Conservation (phyloP, 371 early-diverging fungal species). For the Furculomyces boomerangus region DNA sequence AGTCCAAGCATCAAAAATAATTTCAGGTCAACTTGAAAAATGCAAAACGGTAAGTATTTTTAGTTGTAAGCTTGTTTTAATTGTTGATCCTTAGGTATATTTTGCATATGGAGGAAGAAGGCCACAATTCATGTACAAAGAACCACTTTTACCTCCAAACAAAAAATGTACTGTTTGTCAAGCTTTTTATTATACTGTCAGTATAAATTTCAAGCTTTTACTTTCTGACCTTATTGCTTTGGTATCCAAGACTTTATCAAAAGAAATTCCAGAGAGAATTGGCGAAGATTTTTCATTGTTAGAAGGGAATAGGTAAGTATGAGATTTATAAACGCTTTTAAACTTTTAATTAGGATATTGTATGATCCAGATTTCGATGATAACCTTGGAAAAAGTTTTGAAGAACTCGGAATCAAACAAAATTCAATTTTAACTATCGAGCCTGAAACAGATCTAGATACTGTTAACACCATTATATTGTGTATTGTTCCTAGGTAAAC, state of each 20-base stretch:
- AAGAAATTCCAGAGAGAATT: too few species aligned
- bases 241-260: too few species aligned
- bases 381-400: slow-evolving; percentile 36
- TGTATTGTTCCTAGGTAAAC: too few species aligned
- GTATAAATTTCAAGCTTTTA: background rate
- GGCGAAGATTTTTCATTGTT: too few species aligned
- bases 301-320: slow-evolving; percentile 12
- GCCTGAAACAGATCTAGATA: slow-evolving; percentile 1
- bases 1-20: slow-evolving; percentile 59
- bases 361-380: slow-evolving; percentile 88
- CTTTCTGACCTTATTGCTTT: too few species aligned
- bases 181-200: slow-evolving; percentile 5
- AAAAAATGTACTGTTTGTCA: slow-evolving; percentile 31
- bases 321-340: background rate
- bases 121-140: slow-evolving; percentile 19
- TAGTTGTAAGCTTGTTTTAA: slow-evolving; percentile 7
- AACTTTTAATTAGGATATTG: slow-evolving; percentile 26
- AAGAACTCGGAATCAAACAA: slow-evolving; percentile 24
- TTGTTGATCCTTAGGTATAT: slow-evolving; percentile 9
- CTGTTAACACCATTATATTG: background rate
- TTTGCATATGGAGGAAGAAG: slow-evolving; percentile 20
- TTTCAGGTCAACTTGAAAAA: slow-evolving; percentile 28
- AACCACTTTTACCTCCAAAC: slow-evolving; percentile 24
- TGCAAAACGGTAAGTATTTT: slow-evolving; percentile 28
- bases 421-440: background rate